These are phyloP conservation scores for Epichloe coenophiala DNA, from an alignment of 2,329 filamentous ascomycete genomes.

Conservation along the genomic window DNA sequence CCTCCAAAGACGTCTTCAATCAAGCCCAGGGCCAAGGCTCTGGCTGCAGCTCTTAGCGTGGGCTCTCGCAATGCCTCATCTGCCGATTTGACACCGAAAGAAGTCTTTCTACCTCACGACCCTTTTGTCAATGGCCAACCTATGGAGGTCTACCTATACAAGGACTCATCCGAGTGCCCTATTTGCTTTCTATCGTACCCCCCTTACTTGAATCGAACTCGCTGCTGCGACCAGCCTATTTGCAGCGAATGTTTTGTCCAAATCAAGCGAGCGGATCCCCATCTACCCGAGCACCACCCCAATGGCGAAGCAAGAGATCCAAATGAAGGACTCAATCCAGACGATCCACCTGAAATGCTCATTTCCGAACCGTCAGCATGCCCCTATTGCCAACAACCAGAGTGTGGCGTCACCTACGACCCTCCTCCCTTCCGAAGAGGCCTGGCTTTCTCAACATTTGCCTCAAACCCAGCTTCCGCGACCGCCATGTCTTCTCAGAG, in stretches of 20 bases:
- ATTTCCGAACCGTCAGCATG: conserved; percentile 86
- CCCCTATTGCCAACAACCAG: conserved; percentile 87
- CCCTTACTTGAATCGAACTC: conserved; percentile 87
- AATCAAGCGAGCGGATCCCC: conserved; percentile 87
- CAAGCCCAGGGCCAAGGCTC: conserved; percentile 74
- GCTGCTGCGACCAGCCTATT: conserved; percentile 91
- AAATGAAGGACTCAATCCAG: conserved; percentile 25
- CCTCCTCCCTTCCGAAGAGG: conserved; percentile 80
- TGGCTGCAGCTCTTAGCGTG: conserved; percentile 66
- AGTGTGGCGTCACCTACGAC: conserved; percentile 94
- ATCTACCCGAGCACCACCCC: conserved; percentile 68
- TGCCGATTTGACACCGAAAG: conserved; percentile 59
- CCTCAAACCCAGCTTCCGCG: conserved; percentile 25
- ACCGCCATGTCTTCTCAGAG: conserved; percentile 80
- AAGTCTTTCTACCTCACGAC: conserved; percentile 67
- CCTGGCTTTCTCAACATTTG: conserved; percentile 49
- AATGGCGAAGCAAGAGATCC: conserved; percentile 26
- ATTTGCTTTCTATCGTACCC: conserved; percentile 97
- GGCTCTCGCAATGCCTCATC: conserved; percentile 61
- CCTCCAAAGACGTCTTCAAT: conserved; percentile 45
- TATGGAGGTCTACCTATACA: conserved; percentile 86
- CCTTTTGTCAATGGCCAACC: conserved; percentile 90
- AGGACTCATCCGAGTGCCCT: conserved; percentile 78
- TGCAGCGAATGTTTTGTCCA: conserved; percentile 99
- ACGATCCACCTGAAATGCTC: conserved; percentile 48